Percentiles rank a stretch among this genome's conserved stretches.
Conservation (phyloP, 148 eudicot genomes). For the Nepenthes mirabilis region DNA sequence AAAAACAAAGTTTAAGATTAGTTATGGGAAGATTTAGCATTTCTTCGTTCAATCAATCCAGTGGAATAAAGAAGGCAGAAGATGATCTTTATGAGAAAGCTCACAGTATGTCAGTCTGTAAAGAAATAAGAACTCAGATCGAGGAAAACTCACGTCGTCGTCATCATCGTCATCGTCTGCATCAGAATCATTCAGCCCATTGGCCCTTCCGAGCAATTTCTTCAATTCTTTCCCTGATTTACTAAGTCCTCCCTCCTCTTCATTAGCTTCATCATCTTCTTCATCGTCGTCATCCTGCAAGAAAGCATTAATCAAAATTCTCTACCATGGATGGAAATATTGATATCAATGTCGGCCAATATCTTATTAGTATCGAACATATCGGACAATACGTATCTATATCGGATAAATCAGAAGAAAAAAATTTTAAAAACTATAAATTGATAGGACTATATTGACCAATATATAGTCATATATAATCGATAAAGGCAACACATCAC, state of each 20-base stretch:
- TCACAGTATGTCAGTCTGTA: background rate
- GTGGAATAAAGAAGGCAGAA: no score
- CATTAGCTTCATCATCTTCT: conserved; percentile 53
- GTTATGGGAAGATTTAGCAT: background rate
- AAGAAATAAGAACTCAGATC: background rate
- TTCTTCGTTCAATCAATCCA: no score
- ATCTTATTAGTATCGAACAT: no score
- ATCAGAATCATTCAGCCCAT: conserved; percentile 80
- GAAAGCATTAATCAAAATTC: background rate
- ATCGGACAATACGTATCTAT: no score
- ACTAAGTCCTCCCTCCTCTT: conserved; percentile 86
- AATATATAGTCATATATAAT: no score
- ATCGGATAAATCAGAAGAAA: no score
- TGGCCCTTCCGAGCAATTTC: conserved; percentile 70
- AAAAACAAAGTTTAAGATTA: background rate
- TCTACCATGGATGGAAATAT: no score
- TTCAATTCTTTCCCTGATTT: conserved; percentile 95
- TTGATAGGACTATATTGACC: no score
- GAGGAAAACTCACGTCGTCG: conserved; percentile 54
- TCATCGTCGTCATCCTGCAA: conserved; percentile 78
- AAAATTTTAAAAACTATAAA: no score
- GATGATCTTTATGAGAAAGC: background rate
- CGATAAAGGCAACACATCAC: no score
- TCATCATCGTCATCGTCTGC: conserved; percentile 79
- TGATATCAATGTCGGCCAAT: no score